Evolutionary conservation across 164 flowering plant species (phyloP), one percentile per base, ranked within the genome.

Genomic region (Annona cherimola): DNA sequence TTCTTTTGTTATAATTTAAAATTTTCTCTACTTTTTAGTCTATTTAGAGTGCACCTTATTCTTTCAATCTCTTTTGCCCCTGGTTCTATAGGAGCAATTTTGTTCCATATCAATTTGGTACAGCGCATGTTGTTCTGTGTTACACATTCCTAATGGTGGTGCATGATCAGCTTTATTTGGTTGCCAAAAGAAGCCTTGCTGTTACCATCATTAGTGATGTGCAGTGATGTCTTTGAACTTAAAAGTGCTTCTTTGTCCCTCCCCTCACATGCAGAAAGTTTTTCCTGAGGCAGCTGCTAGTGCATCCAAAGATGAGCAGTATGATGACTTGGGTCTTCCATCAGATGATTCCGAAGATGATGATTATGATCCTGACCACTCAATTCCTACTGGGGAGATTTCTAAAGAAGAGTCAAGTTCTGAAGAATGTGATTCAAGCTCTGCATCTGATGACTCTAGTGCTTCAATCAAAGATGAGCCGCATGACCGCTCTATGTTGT

Each of bases 311-410:
- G 74, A 81, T 59, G 77, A 71, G 68, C 78, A 72, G 44, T 80
- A 82, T 76, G 85, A 83, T 70, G 81, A 76, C 77, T 77, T 81
- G 55, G 92, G 88, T 43, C 77, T 82, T 63, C 85, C 97, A 66
- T 90, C 98, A 70, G 97, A 91, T 87, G 97, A 91, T 77, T 91
- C 95, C 62, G 98, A 90, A 77, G 98, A 93, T 79, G 71, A 84
- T 80, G 95, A 91, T 72, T 93, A 86, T 80, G 84, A 91, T 67
- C 99, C 99, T 63, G 89, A 90, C 66, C 76, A 77, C 67, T 81
- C 77, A 42, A 81, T 81, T 44, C 69, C 68, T 63, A 85, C 73
- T 68, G 85, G 78, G 71, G 71, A 75, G 70, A 72, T 59, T 68
- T 68, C 75, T 70, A 84, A 72, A 46, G 88, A 84, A 42, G 86